Conservation (phyloP, 2,329 filamentous ascomycete genomes). For the Verticillium isaacii region DNA sequence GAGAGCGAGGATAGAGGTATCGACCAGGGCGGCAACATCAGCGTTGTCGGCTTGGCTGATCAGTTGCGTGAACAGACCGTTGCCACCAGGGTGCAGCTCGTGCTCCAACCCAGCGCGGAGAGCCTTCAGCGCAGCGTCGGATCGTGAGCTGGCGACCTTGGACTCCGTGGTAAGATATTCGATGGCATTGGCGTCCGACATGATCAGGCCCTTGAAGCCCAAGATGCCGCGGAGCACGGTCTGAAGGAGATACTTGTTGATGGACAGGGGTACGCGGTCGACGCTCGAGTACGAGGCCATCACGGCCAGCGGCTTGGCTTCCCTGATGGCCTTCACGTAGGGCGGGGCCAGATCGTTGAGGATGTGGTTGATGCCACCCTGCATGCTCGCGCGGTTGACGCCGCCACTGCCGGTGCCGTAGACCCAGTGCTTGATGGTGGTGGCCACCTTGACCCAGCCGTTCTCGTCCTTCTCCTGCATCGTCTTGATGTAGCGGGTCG, state of each 20-base stretch:
- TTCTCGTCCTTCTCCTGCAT: constrained; percentile 27
- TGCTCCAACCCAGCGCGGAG: constrained; percentile 20
- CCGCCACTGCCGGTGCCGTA: constrained; percentile 26
- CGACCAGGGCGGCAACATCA: constrained; percentile 15
- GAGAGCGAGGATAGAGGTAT: constrained; percentile 19
- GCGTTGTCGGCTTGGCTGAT: constrained; percentile 14
- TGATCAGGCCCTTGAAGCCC: constrained; percentile 25
- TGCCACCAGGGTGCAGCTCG: constrained; percentile 19
- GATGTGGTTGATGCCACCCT: constrained; percentile 26
- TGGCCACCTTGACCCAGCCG: constrained; percentile 26
- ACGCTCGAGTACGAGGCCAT: constrained; percentile 27
- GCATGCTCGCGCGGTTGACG: constrained; percentile 25
- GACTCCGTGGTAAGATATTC: constrained; percentile 20
- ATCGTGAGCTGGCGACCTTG: constrained; percentile 19
- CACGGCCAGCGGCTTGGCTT: constrained; percentile 20
- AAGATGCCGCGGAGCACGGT: constrained; percentile 19
- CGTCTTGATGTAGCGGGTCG: constrained; percentile 23
- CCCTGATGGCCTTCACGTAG: constrained; percentile 21
- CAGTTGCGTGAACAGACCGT: constrained; percentile 17
- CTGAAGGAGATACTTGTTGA: constrained; percentile 25
- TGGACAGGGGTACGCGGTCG: constrained; percentile 24
- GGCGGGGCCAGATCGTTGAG: constrained; percentile 25
- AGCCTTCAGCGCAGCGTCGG: constrained; percentile 20
- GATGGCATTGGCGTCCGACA: constrained; percentile 25
- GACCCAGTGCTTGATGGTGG: constrained; percentile 30